Evolutionary conservation across 2,329 filamentous ascomycete species (phyloP).

Genomic region (Phyllosticta citrichinensis): DNA sequence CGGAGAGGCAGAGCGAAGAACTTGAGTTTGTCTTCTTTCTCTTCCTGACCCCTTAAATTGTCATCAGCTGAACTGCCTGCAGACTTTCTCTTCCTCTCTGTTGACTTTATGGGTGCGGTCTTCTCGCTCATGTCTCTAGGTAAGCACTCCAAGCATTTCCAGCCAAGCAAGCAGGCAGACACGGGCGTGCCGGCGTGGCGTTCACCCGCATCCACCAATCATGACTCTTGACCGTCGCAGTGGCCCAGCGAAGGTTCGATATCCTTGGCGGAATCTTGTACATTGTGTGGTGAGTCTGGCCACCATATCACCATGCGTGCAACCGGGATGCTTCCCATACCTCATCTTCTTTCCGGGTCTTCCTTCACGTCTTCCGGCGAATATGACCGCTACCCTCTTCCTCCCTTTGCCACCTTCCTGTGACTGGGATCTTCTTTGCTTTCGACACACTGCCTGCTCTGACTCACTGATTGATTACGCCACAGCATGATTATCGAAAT

Average conservation of each 20-base stretch:
- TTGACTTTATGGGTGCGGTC: conserved; percentile 52
- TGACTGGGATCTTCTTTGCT: not conserved
- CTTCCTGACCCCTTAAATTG: not conserved
- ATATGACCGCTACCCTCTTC: not conserved
- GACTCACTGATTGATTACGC: not conserved
- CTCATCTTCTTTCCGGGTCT: not conserved
- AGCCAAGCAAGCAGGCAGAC: too few relatives aligned
- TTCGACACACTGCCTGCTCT: not conserved
- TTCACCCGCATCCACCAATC: not conserved
- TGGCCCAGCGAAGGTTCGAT: conserved; percentile 52
- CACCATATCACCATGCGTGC: not conserved
- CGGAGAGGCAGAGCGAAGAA: conserved; percentile 51
- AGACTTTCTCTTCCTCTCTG: conserved; percentile 48
- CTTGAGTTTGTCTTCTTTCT: conserved; percentile 36
- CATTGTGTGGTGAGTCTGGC: conserved; percentile 44
- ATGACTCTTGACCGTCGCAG: conserved; percentile 22
- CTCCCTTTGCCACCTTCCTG: not conserved
- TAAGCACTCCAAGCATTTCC: conserved; percentile 21
- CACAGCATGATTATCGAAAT: conserved; percentile 46
- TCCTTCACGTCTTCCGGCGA: not conserved
- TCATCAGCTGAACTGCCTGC: conserved; percentile 9
- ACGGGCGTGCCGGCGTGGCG: not conserved
- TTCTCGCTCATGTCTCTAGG: conserved; percentile 55
- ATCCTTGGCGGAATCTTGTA: conserved; percentile 51
- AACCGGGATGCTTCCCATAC: not conserved